A percentile compares a stretch with the other conserved stretches of the same genome.
These are phyloP conservation scores for Paxillus ammoniavirescens DNA, from an alignment of 768 basidiomycete species.

Conservation along the genomic window DNA sequence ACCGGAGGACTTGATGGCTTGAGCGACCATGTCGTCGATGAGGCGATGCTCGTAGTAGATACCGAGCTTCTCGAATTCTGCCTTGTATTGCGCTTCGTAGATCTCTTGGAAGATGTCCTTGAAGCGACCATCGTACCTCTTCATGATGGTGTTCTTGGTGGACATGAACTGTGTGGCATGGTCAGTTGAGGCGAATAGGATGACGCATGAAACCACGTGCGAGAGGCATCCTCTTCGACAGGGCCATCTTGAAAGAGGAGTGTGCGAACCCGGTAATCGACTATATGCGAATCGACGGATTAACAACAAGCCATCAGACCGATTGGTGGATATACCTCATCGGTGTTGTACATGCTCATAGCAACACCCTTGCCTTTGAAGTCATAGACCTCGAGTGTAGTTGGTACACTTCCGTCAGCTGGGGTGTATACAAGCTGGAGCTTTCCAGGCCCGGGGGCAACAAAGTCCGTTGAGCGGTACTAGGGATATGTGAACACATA, in stretches of 20 bases:
- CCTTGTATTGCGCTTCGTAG: slow-evolving; percentile 79
- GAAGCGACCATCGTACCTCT: slow-evolving; percentile 98
- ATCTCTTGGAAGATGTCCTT: slow-evolving; percentile 99
- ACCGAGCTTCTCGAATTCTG: slow-evolving; percentile 62
- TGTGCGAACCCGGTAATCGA: slow-evolving; percentile 96
- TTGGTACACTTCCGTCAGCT: slow-evolving; percentile 63
- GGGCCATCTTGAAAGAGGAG: slow-evolving; percentile 96
- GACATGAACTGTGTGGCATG: slow-evolving; percentile 73
- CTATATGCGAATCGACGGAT: slow-evolving; percentile 33
- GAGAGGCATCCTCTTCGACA: slow-evolving; percentile 73
- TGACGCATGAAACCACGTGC: slow-evolving; percentile 36
- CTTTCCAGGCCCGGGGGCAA: slow-evolving; percentile 91
- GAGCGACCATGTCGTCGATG: slow-evolving; percentile 98
- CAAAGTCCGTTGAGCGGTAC: slow-evolving; percentile 93
- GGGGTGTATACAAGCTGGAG: slow-evolving; percentile 91
- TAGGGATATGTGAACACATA: slow-evolving; percentile 29
- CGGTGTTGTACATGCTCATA: slow-evolving; percentile 98
- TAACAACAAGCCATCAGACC: not conserved
- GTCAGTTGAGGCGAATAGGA: not conserved
- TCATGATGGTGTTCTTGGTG: slow-evolving; percentile 96
- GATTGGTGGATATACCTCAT: slow-evolving; percentile 55
- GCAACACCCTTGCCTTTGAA: slow-evolving; percentile 93
- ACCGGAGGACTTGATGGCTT: slow-evolving; percentile 93
- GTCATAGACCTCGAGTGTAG: slow-evolving; percentile 82
- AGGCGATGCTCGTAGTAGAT: slow-evolving; percentile 96